phyloP scores from a whole-genome alignment of 2,329 filamentous ascomycete species.

The Ophiostoma australiae region DNA sequence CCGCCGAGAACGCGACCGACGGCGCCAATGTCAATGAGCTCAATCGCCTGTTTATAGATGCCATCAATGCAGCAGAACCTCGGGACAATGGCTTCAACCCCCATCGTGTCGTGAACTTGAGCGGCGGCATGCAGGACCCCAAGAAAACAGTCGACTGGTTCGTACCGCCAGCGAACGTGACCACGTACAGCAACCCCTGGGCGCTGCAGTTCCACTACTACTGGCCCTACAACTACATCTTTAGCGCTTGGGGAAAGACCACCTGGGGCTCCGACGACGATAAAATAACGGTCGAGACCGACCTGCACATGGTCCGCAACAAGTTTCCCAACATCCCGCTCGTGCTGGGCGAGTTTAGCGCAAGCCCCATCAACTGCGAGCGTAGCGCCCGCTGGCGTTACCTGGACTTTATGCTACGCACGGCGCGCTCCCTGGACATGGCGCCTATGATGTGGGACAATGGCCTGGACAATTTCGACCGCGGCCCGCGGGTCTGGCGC shows the following conservation, averaged over 20 bases:
- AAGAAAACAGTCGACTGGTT: slow-evolving; percentile 53
- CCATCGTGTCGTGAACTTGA: slow-evolving; percentile 52
- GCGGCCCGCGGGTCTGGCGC: slow-evolving; percentile 45
- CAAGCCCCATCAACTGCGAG: slow-evolving; percentile 47
- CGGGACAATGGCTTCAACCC: slow-evolving; percentile 46
- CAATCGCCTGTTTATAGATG: slow-evolving; percentile 52
- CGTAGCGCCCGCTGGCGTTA: slow-evolving; percentile 54
- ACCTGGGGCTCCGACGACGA: slow-evolving; percentile 54
- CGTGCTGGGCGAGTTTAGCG: slow-evolving; percentile 55
- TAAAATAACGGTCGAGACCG: slow-evolving; percentile 44
- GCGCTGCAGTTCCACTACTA: slow-evolving; percentile 60
- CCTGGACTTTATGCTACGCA: slow-evolving; percentile 49
- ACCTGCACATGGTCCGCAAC: slow-evolving; percentile 47
- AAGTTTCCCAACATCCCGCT: slow-evolving; percentile 54
- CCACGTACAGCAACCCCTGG: slow-evolving; percentile 51
- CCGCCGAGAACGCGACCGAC: slow-evolving; percentile 47
- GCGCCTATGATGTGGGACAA: slow-evolving; percentile 56
- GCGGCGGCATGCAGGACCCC: slow-evolving; percentile 48
- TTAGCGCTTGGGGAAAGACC: slow-evolving; percentile 52
- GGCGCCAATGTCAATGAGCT: slow-evolving; percentile 50
- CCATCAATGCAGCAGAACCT: slow-evolving; percentile 38
- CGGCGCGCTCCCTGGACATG: slow-evolving; percentile 46
- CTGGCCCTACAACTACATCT: slow-evolving; percentile 48
- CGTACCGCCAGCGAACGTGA: slow-evolving; percentile 42
- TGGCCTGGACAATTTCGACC: slow-evolving; percentile 51